Evolutionary conservation across 257 asterid genomes (phyloP), one percentile per base, ranked within the genome.

Genomic region (Gynochthodes officinalis): DNA sequence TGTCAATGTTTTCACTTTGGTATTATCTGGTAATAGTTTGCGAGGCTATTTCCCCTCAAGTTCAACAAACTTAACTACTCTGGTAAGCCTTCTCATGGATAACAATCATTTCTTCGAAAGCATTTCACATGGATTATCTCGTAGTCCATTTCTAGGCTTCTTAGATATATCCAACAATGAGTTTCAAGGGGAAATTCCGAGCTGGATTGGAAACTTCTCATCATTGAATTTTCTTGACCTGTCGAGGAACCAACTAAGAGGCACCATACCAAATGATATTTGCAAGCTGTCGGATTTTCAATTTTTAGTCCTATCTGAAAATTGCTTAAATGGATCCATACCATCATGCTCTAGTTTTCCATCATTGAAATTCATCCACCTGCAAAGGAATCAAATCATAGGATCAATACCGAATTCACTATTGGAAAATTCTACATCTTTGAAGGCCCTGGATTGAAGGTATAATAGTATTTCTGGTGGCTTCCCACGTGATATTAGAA

Each of bases 351-450:
- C 50, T 19, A n/a, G 11, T 33, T 28, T 50, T 53, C 1, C 48
- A 35, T 30, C 30, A 5, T 13, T 37, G 53, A 43, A 19, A 18
- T 18, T 59, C 55, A 75, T 58, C 44, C 60, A 58, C 57, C 32
- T 59, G 28, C 69, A 68, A 25, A 1, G 58, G 16, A 75, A 75
- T 28, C 53, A 58, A 44, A 27, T 75, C 69, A 67, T 52, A 0
- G 70, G 78, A 19, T 27, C 69, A 15, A 75, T 75, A n/a, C 68
- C 78, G 9, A 63, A 67, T 8, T 27, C 69, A 27, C 59, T 75
- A 4, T 61, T 46, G 14, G 35, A 46, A 40, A 32, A 52, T 12
- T 48, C 73, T 1, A 30, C 15, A 12, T 15, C 28, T 18, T 19
- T 75, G 43, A 16, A 8, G 8, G 46, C 74, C 21, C 35, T 75